Evolutionary conservation across 2,329 filamentous ascomycete genomes (phyloP).

Genomic region (Colletotrichum sp.): DNA sequence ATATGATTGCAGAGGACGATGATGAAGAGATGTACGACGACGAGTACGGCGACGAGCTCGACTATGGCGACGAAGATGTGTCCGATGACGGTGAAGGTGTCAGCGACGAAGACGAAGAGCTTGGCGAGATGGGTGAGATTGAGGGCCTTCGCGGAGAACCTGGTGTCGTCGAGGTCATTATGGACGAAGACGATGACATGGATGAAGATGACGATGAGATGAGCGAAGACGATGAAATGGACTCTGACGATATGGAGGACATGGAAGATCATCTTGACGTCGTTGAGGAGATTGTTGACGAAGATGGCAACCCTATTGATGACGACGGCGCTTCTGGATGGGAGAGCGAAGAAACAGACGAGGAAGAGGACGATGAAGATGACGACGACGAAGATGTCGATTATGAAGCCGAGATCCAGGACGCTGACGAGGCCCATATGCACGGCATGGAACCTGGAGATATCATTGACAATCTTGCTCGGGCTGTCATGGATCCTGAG

Average conservation of each 20-base stretch:
- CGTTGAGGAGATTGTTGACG: conserved; percentile 63
- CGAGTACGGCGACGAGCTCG: conserved; percentile 91
- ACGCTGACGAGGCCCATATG: conserved; percentile 53
- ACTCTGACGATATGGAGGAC: conserved; percentile 58
- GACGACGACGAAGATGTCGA: conserved; percentile 58
- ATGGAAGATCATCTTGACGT: conserved; percentile 54
- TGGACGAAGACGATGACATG: conserved; percentile 74
- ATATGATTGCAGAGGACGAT: conserved; percentile 54
- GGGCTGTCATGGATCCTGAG: conserved; percentile 56
- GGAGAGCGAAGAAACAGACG: conserved; percentile 64
- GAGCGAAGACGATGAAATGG: conserved; percentile 55
- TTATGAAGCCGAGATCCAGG: conserved; percentile 61
- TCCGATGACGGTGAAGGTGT: conserved; percentile 82
- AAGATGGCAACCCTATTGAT: conserved; percentile 63
- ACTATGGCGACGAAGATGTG: conserved; percentile 83
- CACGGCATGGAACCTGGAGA: conserved; percentile 50
- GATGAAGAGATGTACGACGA: conserved; percentile 94
- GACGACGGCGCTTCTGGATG: conserved; percentile 66
- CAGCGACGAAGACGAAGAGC: conserved; percentile 87
- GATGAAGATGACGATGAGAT: conserved; percentile 65
- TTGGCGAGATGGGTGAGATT: conserved; percentile 84
- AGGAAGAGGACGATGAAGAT: conserved; percentile 57
- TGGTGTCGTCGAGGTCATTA: conserved; percentile 75
- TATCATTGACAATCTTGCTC: conserved; percentile 59
- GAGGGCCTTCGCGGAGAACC: conserved; percentile 73